Base-by-base conservation (phyloP, 768 basidiomycete species). In the Neoboletus magnificus region DNA sequence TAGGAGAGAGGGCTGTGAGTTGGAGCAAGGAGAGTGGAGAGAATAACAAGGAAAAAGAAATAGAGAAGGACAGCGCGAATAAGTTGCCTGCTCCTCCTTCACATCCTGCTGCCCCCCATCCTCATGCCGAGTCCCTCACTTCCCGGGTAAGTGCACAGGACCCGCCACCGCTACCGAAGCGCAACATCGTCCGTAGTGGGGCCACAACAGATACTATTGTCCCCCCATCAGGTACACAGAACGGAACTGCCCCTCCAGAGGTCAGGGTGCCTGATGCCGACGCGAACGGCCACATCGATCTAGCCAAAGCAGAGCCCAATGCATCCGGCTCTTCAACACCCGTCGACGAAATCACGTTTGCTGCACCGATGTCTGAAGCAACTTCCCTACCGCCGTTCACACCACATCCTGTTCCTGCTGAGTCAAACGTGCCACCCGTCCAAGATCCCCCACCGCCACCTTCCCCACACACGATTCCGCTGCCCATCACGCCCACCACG, bases 1-100 rank as follows among this genome's bases (percentile, higher is more conserved):
- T 88, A 7, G 77, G 82, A 4, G 84, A 85, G 65, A 74, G 76
- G 37, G 85, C 84, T 37, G 78, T 73, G 1, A 82, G 79, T 61
- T 86, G 84, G 85, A 72, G 77, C 16, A 65, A 66, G 48, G 77
- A 76, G 22, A 68, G 72, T 22, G 64, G 54, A 11, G 69, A 72
- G 35, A 58, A 36, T 25, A 16, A 64, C 0, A 71, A 63, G 32
- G 80, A 79, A 9, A 76, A 74, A n/a, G 48, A 37, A 25, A 48
- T 18, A 54, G 69, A 68, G 30, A 77, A 74, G 54, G 58, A 56
- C 10, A 5, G 20, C 20, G 15, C 5, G 4, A 73, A 55, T 39
- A 61, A 42, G 27, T 41, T 63, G 25, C 68, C 55, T 10, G 18
- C 65, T 13, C 64, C 70, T 20, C 71, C 70, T 8, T 47, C 70